Conservation (phyloP, 2,329 filamentous ascomycete genomes). For the Penicillium corylophilum region DNA sequence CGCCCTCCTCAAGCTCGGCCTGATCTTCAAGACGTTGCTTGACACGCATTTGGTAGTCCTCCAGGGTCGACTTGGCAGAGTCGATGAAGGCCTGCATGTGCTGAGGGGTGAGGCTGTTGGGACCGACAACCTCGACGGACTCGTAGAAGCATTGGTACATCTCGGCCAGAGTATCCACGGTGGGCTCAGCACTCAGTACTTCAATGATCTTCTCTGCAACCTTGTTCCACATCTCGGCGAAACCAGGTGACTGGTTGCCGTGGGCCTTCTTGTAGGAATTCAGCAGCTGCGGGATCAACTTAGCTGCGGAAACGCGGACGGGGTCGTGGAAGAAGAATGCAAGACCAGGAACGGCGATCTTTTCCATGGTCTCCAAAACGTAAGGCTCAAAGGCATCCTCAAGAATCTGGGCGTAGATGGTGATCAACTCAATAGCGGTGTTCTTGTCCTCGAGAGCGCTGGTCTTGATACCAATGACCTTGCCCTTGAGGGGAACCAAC, state of each 20-base stretch:
- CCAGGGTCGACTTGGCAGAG: conserved; percentile 77
- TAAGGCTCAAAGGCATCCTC: conserved; percentile 90
- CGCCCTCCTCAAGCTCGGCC: conserved; percentile 79
- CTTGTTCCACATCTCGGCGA: conserved; percentile 77
- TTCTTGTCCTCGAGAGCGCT: conserved; percentile 97
- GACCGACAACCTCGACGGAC: conserved; percentile 89
- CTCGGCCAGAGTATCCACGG: conserved; percentile 92
- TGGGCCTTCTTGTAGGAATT: conserved; percentile 93
- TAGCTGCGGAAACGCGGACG: conserved; percentile 90
- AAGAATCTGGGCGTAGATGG: conserved; percentile 95
- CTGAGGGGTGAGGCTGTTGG: conserved; percentile 71
- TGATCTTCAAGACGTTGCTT: conserved; percentile 79
- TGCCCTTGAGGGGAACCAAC: conserved; percentile 91
- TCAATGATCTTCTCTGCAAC: conserved; percentile 91
- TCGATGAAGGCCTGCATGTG: conserved; percentile 89
- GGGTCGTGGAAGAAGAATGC: conserved; percentile 99
- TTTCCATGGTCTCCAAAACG: conserved; percentile 90
- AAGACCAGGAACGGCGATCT: conserved; percentile 88
- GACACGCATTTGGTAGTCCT: conserved; percentile 90
- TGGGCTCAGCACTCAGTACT: conserved; percentile 87
- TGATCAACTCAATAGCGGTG: conserved; percentile 97
- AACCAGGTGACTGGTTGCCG: conserved; percentile 73
- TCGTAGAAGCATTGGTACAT: conserved; percentile 99
- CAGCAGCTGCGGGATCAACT: conserved; percentile 87
- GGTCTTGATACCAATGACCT: conserved; percentile 97